Evolutionary conservation across 2,329 filamentous ascomycete species (phyloP).

Genomic region (Aspergillus awamori): DNA sequence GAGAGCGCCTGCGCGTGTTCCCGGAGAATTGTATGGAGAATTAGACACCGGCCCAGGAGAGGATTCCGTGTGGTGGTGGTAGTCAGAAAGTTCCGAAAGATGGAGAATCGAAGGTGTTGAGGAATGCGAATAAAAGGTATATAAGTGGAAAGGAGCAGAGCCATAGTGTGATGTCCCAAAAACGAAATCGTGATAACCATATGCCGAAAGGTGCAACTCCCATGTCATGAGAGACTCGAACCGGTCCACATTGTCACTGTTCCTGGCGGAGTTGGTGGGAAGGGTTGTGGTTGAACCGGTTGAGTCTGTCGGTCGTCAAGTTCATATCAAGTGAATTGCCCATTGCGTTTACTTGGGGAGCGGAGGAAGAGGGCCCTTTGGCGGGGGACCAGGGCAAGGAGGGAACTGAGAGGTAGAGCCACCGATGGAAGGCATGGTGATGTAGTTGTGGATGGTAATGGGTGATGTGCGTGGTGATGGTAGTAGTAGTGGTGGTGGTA

Average conservation of each 20-base stretch:
- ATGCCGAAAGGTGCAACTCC: slow-evolving; percentile 27
- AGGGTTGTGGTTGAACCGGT: slow-evolving; percentile 27
- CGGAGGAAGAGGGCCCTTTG: slow-evolving; percentile 44
- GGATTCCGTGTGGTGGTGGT: slow-evolving; percentile 8
- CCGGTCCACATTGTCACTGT: slow-evolving; percentile 11
- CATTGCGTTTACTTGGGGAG: slow-evolving; percentile 41
- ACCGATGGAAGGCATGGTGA: slow-evolving; percentile 42
- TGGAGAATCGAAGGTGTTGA: slow-evolving; percentile 9
- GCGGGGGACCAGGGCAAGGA: slow-evolving; percentile 44
- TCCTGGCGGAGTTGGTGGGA: slow-evolving; percentile 9
- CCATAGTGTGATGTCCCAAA: slow-evolving; percentile 28
- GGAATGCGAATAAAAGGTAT: slow-evolving; percentile 22
- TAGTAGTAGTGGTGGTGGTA: slow-evolving; percentile 9
- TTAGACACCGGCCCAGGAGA: neutral
- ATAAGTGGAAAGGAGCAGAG: slow-evolving; percentile 21
- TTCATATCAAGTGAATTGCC: slow-evolving; percentile 30
- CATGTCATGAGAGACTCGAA: slow-evolving; percentile 25
- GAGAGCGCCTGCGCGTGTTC: slow-evolving; percentile 23
- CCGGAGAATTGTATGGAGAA: slow-evolving; percentile 6
- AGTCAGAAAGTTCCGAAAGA: slow-evolving; percentile 15
- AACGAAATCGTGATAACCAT: slow-evolving; percentile 39
- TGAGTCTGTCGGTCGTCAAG: slow-evolving; percentile 36
- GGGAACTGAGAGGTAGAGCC: slow-evolving; percentile 39
- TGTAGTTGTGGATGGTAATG: neutral
- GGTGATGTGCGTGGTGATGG: slow-evolving; percentile 12